Conservation (phyloP, 148 eudicot species). For the Fagopyrum tataricum region DNA sequence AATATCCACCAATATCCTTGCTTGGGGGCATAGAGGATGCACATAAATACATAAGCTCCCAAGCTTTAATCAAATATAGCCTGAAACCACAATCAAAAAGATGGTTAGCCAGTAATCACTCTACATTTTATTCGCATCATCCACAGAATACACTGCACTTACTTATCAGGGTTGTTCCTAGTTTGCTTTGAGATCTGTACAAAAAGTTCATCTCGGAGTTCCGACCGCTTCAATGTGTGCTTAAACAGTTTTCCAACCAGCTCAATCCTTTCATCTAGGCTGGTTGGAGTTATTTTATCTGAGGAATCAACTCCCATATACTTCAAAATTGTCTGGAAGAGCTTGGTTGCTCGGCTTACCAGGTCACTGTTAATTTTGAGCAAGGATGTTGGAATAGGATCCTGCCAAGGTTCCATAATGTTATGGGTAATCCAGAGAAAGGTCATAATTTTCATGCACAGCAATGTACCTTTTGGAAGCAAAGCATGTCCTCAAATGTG, state of each 20-base stretch:
- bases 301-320: conserved; percentile 89
- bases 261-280: conserved; percentile 84
- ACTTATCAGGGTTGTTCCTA: conserved; percentile 91
- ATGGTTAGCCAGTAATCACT: neutral
- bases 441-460: conserved; percentile 5
- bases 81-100: conserved; percentile 36
- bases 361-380: conserved; percentile 78
- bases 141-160: conserved; percentile 2
- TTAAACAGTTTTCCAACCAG: conserved; percentile 82
- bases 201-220: conserved; percentile 94
- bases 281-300: conserved; percentile 54
- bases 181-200: conserved; percentile 96
- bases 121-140: neutral
- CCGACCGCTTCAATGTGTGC: conserved; percentile 90
- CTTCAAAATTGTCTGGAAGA: conserved; percentile 87
- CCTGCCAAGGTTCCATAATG: conserved; percentile 44
- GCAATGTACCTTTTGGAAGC: conserved; percentile 77
- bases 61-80: conserved; percentile 66
- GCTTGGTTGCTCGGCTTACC: conserved; percentile 69
- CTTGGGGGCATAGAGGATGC: conserved; percentile 99
- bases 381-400: conserved; percentile 89
- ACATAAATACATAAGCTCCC: conserved; percentile 97
- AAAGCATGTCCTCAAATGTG: conserved; percentile 97
- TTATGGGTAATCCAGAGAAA: conserved; percentile 4
- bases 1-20: conserved; percentile 92